phyloP scores from a whole-genome alignment of 495 filamentous ascomycete species.

The Hamigera avellanea region DNA sequence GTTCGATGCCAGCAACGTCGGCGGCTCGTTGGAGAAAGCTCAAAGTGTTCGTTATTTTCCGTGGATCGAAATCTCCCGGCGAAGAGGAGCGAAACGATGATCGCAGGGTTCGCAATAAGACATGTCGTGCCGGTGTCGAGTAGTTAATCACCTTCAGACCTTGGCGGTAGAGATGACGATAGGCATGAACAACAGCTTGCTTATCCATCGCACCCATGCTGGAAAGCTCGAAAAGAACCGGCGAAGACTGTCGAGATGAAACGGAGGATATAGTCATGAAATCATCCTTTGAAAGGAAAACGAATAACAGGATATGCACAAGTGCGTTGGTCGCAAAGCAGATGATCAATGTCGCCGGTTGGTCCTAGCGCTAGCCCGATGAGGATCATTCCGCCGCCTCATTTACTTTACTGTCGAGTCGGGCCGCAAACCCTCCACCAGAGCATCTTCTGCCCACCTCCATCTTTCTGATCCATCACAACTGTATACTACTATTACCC shows the following conservation, averaged over 20 bases:
- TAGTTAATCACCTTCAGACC: conserved; percentile 70
- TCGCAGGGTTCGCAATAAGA: conserved; percentile 52
- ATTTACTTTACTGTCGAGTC: conserved; percentile 10
- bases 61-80: conserved; percentile 40
- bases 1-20: conserved; percentile 57
- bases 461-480: no score
- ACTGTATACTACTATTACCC: no score
- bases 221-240: background rate
- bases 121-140: conserved; percentile 62
- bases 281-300: no score
- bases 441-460: background rate
- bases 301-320: no score
- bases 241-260: no score
- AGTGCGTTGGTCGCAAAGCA: no score
- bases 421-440: conserved; percentile 12
- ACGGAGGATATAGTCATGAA: no score
- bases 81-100: conserved; percentile 53
- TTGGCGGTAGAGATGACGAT: conserved; percentile 66
- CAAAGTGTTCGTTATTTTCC: conserved; percentile 59
- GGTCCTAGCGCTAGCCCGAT: conserved; percentile 9
- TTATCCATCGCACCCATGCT: conserved; percentile 9
- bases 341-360: no score
- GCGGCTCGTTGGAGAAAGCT: conserved; percentile 65
- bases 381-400: conserved; percentile 5
- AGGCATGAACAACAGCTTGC: conserved; percentile 53